Percentiles rank a stretch among this genome's conserved stretches.
These are phyloP conservation scores for Boehmeria nivea DNA, from an alignment of 306 rosid genomes.

Conservation along the genomic window DNA sequence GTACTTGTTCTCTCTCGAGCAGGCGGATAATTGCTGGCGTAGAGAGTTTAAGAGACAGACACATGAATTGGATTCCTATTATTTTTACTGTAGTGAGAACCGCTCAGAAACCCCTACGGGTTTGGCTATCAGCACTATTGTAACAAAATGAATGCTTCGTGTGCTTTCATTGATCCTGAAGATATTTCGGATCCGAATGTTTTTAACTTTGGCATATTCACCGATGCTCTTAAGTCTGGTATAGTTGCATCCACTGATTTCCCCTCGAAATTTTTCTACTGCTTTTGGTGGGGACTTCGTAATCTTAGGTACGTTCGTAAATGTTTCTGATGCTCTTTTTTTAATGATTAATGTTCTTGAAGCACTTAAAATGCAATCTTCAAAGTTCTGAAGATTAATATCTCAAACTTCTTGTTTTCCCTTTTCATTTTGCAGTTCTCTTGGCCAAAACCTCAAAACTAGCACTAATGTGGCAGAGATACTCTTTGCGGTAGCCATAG, in stretches of 20 bases:
- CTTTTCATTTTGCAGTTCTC: constrained; percentile 41
- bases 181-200: constrained; percentile 1
- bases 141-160: constrained; percentile 12
- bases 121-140: fast-evolving
- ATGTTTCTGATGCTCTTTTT: not conserved
- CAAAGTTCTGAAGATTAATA: not conserved
- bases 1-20: constrained; percentile 69
- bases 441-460: constrained; percentile 80
- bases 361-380: not conserved
- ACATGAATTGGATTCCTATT: no score
- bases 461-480: constrained; percentile 56
- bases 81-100: constrained; percentile 24
- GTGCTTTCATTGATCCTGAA: constrained; percentile 33
- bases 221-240: constrained; percentile 42
- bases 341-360: no score
- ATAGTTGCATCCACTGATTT: constrained; percentile 38
- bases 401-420: not conserved
- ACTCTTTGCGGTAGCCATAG: constrained; percentile 52
- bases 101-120: fast-evolving
- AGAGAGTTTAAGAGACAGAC: not conserved
- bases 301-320: constrained; percentile 48
- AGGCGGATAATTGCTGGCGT: constrained; percentile 57
- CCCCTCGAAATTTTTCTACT: constrained; percentile 52
- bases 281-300: constrained; percentile 97
- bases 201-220: constrained; percentile 65